Base-by-base conservation (phyloP, 192 early-diverging fungal species). In the Gryganskiella cystojenkinii region DNA sequence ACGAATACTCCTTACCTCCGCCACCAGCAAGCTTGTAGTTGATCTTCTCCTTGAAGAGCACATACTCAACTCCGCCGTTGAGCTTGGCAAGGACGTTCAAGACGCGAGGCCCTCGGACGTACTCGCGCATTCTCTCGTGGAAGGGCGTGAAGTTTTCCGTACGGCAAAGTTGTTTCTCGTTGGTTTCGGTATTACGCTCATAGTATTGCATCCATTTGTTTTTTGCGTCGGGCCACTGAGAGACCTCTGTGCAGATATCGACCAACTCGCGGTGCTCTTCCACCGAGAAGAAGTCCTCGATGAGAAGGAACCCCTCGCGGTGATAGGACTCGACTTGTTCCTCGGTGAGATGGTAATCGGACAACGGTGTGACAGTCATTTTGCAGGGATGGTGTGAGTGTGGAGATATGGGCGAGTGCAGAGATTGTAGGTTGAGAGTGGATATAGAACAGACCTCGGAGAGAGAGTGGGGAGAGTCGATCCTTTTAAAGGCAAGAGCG, bases 141-240 rank as follows among this genome's bases (percentile, higher is more conserved):
- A 81, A 88, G 9, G 88, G 88, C 2, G 87, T 88, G 56, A 90
- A 90, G 60, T 88, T 88, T 40, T 88, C 87, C 2, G 87, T 90
- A 55, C 88, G 85, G 56, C 88, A 90, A 6, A 90, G 83, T 49
- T 82, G 81, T 31, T 71, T 82, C n/a, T 74, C 64, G 27, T 69
- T 71, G 22, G 81, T 84, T 13, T 33, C 35, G 34, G 73, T 80
- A 73, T 86, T 88, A 22, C 55, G 64, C 68, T 90, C 88, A 65
- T 90, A 88, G 70, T 88, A 90, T 70, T 88, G 84, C 88, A 90
- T 90, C 85, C 87, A 90, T 42, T 88, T 90, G 3, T 82, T 83
- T 3, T 85, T 85, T 33, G 69, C 66, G 17, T 86, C 75, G 20
- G 81, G 81, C 88, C 85, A 87, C 70, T 61, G 73, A 49, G 82